Base-by-base conservation (phyloP, 1,284 basidiomycete genomes). In the Heterobasidion irregulare region DNA sequence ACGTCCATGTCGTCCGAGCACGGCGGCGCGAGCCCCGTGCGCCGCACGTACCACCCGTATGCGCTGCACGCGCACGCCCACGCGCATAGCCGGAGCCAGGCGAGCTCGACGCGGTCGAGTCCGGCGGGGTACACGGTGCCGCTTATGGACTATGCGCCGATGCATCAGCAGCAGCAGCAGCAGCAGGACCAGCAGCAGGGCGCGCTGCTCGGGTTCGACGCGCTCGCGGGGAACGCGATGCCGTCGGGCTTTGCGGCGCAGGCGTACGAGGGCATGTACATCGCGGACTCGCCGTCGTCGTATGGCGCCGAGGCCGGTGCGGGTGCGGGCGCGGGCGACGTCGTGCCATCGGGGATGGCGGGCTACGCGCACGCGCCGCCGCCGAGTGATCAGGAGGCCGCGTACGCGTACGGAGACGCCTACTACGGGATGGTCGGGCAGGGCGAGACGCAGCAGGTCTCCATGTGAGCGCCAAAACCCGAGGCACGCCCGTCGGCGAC, bases 121-220 rank as follows among this genome's bases (percentile, higher is more conserved):
- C 82, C 82, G n/a, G 75, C 77, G 62, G 72, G 72, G 56, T 78
- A 76, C 60, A 66, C 70, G 35, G 65, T 80, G 6, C 74, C 76
- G 8, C 68, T 83, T n/a, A 68, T 64, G 26, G 68, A 69, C 47
- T 19, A 48, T n/a, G 50, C 35, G n/a, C 26, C 26, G 26, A 26
- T 26, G 26, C 36, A 43, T 7, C 26, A 43, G 16, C 50, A 44
- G 34, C 50, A 58, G 49, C 58, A 59, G 47, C 64, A 65, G 57
- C 67, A 48, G 19, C 47, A 48, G 19, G 15, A 48, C 12, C 47
- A 59, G 51, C 55, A 59, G 33, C 35, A 52, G 38, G 15, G 26
- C 26, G 26, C 26, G 4, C 26, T 26, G 26, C 26, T 26, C 26
- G 26, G 52, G 43, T 41, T 50, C 8, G 57, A 58, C 34, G 56